Base-by-base conservation (phyloP, 176 grass and related monocot genomes). In the Oryza nivara region DNA sequence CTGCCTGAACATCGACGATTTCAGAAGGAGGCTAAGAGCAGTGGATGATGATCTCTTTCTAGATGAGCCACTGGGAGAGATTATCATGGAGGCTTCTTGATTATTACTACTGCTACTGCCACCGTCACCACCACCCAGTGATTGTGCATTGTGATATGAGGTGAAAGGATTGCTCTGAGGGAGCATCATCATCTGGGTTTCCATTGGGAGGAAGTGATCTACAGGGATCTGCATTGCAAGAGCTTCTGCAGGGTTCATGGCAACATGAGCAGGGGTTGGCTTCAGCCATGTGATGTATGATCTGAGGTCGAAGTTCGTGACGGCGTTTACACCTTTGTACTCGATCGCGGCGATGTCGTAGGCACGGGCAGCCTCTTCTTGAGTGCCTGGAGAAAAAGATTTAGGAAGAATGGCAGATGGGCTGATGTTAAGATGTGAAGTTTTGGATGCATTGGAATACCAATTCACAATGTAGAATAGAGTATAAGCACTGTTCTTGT, bases 301-400 rank as follows among this genome's bases (percentile, higher is more conserved):
- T 4, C 92, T 73, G 14, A 94, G 81, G 75, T 94, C 87, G 70
- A 94, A 94, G 82, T 94, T 94, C 22, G 92, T 94, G 23, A 94
- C 90, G 0, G 92, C 92, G 58, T 92, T 90, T 30, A 94, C 85
- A 70, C 90, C 92, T 52, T 84, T 86, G 85, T 94, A 94, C 70
- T 94, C 92, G n/a, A 94, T 88, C 12, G 92, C 92, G 0, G 92
- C 92, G 32, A 92, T 88, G 85, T 94, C 92, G 46, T 94, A 92
- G 0, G 90, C 90, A 0, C 79, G 87, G 20, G 92, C 92, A 4
- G 92, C 92, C 12, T 94, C 90, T 28, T 94, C 92, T 51, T 94
- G 92, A 12, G 92, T 92, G 46, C 87, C 92, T 93, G 83, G 0
- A 46, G 36, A 38, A 38, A 38, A 38, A 38, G 0, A 46, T 72